Conservation (phyloP, 2,329 filamentous ascomycete species). For the Sporothrix curviconia region DNA sequence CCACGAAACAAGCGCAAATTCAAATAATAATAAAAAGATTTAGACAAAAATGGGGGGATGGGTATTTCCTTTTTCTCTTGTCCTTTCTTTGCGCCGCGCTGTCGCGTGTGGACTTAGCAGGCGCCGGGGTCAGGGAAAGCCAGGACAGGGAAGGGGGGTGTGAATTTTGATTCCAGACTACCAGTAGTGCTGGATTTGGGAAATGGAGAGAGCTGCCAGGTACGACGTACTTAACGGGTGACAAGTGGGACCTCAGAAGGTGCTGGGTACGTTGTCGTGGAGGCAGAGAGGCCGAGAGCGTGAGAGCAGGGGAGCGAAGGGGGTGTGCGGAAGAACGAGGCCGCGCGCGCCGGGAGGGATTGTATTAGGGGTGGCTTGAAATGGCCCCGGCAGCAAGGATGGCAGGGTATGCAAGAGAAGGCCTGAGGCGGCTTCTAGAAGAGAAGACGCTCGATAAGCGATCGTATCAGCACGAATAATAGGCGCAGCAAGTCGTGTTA, state of each 20-base stretch:
- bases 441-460: background rate
- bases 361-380: background rate
- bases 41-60: constrained; percentile 10
- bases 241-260: constrained; percentile 7
- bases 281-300: background rate
- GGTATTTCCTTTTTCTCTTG: constrained; percentile 10
- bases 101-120: constrained; percentile 17
- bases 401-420: constrained; percentile 11
- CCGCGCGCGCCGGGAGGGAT: background rate
- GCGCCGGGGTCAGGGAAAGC: constrained; percentile 12
- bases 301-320: background rate
- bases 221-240: no score
- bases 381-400: constrained; percentile 7
- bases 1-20: constrained; percentile 17
- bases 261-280: background rate
- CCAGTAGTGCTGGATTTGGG: constrained; percentile 12
- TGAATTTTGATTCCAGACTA: constrained; percentile 2
- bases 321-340: constrained; percentile 4
- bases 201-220: constrained; percentile 17
- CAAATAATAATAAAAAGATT: constrained; percentile 9
- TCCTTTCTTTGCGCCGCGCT: constrained; percentile 9
- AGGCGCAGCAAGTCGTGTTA: background rate
- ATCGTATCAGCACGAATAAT: background rate
- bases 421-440: constrained; percentile 14
- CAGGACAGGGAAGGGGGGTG: constrained; percentile 1